Percentiles rank a stretch among this genome's conserved stretches.
phyloP scores from a whole-genome alignment of 805 yeast genomes.

The Cephaloascus fragrans region DNA sequence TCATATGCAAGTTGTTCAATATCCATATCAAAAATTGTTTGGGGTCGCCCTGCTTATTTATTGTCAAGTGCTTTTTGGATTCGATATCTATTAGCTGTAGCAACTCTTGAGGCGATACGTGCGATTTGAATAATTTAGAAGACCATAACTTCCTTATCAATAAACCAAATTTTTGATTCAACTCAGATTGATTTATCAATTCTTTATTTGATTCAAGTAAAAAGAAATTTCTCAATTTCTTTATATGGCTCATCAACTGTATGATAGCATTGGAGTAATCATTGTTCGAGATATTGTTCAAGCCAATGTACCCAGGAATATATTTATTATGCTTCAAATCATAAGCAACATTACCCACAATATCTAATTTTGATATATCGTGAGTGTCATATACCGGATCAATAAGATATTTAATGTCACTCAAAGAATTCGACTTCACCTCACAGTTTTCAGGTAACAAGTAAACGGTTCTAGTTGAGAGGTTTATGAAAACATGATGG shows the following conservation, averaged over 20 bases:
- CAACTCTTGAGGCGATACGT: slow-evolving; percentile 61
- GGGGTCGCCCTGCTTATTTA: slow-evolving; percentile 38
- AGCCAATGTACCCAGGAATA: slow-evolving; percentile 55
- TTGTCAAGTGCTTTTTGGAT: slow-evolving; percentile 33
- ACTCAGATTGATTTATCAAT: slow-evolving; percentile 13
- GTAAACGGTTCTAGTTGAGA: slow-evolving; percentile 38
- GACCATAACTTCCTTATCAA: slow-evolving; percentile 60
- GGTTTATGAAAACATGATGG: slow-evolving; percentile 56
- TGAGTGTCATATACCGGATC: slow-evolving; percentile 37
- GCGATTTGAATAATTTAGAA: slow-evolving; percentile 42
- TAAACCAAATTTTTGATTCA: slow-evolving; percentile 33
- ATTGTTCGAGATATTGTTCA: slow-evolving; percentile 41
- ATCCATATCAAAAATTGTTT: slow-evolving; percentile 52
- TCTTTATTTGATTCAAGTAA: slow-evolving; percentile 14
- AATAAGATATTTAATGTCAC: slow-evolving; percentile 42
- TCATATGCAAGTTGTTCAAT: slow-evolving; percentile 32
- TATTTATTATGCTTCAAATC: slow-evolving; percentile 41
- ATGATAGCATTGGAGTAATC: slow-evolving; percentile 51
- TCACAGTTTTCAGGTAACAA: slow-evolving; percentile 56
- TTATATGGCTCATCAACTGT: slow-evolving; percentile 45
- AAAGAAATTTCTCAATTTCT: slow-evolving; percentile 36
- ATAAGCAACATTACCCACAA: slow-evolving; percentile 6
- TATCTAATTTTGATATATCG: slow-evolving; percentile 20
- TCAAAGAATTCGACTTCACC: slow-evolving; percentile 20
- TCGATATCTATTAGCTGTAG: slow-evolving; percentile 34